phyloP scores from a whole-genome alignment of 2,329 filamentous ascomycete species.

The Macrophomina tecta region DNA sequence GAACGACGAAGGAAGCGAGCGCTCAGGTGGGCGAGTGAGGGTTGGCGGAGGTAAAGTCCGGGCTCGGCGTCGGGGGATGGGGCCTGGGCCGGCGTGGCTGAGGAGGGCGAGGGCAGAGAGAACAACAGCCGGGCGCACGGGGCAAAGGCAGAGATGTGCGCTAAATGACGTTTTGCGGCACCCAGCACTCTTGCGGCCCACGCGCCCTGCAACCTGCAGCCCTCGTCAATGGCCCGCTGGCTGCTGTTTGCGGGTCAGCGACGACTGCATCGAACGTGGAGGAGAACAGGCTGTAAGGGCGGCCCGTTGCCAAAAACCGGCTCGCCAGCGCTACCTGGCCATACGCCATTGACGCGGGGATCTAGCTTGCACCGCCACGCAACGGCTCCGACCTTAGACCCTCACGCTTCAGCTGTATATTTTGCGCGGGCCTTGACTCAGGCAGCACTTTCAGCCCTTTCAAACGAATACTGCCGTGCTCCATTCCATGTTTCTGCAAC shows the following conservation, averaged over 20 bases:
- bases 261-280: neutral
- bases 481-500: neutral
- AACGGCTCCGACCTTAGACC: conserved; percentile 1
- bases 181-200: neutral
- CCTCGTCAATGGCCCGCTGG: neutral
- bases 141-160: neutral
- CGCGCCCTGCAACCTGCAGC: neutral
- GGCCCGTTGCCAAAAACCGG: neutral
- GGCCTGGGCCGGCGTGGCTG: neutral
- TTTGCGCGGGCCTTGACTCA: conserved; percentile 11
- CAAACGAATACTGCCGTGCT: neutral
- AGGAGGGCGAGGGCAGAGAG: neutral
- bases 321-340: neutral
- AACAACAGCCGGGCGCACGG: neutral
- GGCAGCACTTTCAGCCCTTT: conserved; percentile 1
- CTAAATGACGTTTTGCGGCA: conserved; percentile 15
- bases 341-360: conserved; percentile 16
- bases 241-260: neutral
- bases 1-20: too few species aligned
- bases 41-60: neutral
- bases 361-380: conserved; percentile 22
- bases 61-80: neutral
- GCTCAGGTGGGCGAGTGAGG: neutral
- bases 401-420: neutral
- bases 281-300: neutral